These are phyloP conservation scores for Dothideomycetes sp. DNA, from an alignment of 2,329 filamentous ascomycete species.

Conservation along the genomic window DNA sequence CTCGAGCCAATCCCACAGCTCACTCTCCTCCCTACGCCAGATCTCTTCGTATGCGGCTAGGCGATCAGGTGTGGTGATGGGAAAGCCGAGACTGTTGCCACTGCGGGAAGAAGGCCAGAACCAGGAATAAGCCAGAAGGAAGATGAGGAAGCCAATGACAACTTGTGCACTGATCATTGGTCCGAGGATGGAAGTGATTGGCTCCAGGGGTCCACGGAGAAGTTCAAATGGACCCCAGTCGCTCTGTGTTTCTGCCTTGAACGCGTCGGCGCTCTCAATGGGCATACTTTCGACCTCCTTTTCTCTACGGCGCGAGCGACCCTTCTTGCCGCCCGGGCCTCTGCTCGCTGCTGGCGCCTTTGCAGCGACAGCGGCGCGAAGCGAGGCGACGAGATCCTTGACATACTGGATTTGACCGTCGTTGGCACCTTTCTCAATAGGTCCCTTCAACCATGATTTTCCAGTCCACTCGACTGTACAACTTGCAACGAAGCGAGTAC, in stretches of 20 bases:
- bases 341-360: conserved; percentile 39
- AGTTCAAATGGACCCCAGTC: conserved; percentile 79
- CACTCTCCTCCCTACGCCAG: conserved; percentile 78
- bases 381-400: conserved; percentile 63
- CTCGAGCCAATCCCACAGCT: conserved; percentile 89
- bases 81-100: conserved; percentile 24
- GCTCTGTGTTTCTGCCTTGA: conserved; percentile 24
- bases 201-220: conserved; percentile 56
- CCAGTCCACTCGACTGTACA: conserved; percentile 92
- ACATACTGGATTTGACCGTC: conserved; percentile 80
- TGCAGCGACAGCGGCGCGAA: conserved; percentile 62
- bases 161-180: conserved; percentile 68
- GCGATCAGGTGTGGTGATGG: conserved; percentile 47
- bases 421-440: conserved; percentile 90
- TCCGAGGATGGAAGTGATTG: conserved; percentile 56
- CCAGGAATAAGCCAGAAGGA: conserved; percentile 65
- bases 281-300: conserved; percentile 15
- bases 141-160: conserved; percentile 61
- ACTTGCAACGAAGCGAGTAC: conserved; percentile 75
- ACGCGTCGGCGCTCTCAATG: no score
- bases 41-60: conserved; percentile 84
- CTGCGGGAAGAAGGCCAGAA: conserved; percentile 29
- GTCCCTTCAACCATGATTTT: conserved; percentile 95
- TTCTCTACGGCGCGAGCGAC: conserved; percentile 43
- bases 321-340: conserved; percentile 31